These are phyloP conservation scores for Heliamphora ciliata DNA, from an alignment of 179 eudicot species.

Conservation along the genomic window DNA sequence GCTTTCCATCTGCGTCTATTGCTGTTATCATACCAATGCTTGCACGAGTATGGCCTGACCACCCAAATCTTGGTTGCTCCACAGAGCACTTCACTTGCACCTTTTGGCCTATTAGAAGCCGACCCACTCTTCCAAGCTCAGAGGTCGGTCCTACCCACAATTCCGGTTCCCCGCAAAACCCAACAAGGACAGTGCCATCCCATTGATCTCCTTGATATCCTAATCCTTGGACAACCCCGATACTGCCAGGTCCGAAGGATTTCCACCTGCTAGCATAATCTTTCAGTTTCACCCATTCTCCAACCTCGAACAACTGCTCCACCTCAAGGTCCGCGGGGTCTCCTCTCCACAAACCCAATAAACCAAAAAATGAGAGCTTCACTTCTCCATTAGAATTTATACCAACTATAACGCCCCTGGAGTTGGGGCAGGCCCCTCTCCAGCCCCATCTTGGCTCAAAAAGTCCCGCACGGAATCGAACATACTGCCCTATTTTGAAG, in stretches of 20 bases:
- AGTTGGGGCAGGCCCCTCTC: conserved; percentile 62
- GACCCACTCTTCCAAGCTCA: conserved; percentile 48
- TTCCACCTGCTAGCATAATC: conserved; percentile 51
- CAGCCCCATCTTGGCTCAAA: conserved; percentile 97
- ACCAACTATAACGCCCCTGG: conserved; percentile 63
- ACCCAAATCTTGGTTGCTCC: conserved; percentile 87
- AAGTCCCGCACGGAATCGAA: conserved; percentile 58
- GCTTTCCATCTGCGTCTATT: conserved; percentile 82
- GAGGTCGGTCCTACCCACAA: conserved; percentile 59
- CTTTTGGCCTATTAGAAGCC: conserved; percentile 50
- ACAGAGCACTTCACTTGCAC: conserved; percentile 51
- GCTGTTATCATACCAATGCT: conserved; percentile 66
- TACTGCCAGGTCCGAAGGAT: conserved; percentile 60
- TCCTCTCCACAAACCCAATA: conserved; percentile 69
- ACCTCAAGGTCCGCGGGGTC: conserved; percentile 81
- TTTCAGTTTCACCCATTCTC: conserved; percentile 74
- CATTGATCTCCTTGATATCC: conserved; percentile 55
- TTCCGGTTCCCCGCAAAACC: conserved; percentile 78
- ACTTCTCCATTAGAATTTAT: conserved; percentile 82
- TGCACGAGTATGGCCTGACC: conserved; percentile 80
- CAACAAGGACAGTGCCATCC: conserved; percentile 60
- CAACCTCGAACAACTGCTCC: conserved; percentile 68
- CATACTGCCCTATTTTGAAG: conserved; percentile 73
- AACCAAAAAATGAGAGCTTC: conserved; percentile 59
- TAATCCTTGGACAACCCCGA: conserved; percentile 83